phyloP scores from a whole-genome alignment of 495 filamentous ascomycete genomes.

The Talaromyces thailandensis region DNA sequence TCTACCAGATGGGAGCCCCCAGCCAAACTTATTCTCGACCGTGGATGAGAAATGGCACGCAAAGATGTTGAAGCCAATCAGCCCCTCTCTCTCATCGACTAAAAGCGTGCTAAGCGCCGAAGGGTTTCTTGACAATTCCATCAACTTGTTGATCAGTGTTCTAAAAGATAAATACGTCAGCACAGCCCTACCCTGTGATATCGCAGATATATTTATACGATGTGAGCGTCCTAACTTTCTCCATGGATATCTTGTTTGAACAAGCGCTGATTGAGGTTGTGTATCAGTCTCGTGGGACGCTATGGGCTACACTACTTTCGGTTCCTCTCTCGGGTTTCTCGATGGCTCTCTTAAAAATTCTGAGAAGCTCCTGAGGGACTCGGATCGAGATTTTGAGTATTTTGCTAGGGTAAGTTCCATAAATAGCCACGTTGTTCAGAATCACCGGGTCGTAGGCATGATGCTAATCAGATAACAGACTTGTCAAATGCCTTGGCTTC shows the following conservation, averaged over 20 bases:
- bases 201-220: conserved; percentile 13
- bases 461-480: conserved; percentile 4
- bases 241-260: neutral
- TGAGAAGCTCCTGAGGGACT: conserved; percentile 14
- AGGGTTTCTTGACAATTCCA: conserved; percentile 15
- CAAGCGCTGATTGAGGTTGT: neutral
- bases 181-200: conserved; percentile 11
- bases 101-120: conserved; percentile 21
- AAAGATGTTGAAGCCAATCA: conserved; percentile 17
- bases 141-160: conserved; percentile 18
- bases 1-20: conserved; percentile 11
- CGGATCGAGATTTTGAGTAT: conserved; percentile 21
- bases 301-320: conserved; percentile 27
- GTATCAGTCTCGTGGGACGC: conserved; percentile 27
- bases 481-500: conserved; percentile 16
- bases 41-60: conserved; percentile 24
- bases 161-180: conserved; percentile 14
- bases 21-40: conserved; percentile 21
- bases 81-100: conserved; percentile 16
- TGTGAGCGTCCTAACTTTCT: conserved; percentile 12
- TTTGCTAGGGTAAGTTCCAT: conserved; percentile 18
- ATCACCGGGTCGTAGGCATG: neutral
- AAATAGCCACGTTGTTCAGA: neutral
- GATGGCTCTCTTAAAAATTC: conserved; percentile 8
- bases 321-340: conserved; percentile 17